A percentile compares a stretch with the other conserved stretches of the same genome.
phyloP scores from a whole-genome alignment of 805 yeast species.

The Lipomyces starkeyi region DNA sequence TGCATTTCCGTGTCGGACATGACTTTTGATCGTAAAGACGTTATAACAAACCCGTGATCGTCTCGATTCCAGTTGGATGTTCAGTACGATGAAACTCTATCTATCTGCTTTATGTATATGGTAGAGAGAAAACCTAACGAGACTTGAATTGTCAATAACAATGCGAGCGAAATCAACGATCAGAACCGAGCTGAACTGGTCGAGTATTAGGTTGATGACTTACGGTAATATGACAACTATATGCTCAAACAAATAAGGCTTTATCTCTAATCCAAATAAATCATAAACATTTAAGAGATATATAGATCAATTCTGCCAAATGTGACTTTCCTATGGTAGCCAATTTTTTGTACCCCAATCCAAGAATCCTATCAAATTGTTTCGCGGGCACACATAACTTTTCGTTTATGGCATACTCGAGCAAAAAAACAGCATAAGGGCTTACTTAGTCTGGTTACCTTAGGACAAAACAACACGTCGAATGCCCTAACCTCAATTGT shows the following conservation, averaged over 20 bases:
- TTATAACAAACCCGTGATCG: background rate
- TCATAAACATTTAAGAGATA: background rate
- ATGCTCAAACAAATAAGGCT: background rate
- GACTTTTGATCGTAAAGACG: background rate
- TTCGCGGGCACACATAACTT: too few species aligned
- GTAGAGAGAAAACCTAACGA: background rate
- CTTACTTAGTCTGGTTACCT: too few species aligned
- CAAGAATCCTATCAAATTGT: too few species aligned
- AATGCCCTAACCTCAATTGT: background rate
- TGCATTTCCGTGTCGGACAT: slow-evolving; percentile 9
- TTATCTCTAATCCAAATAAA: background rate
- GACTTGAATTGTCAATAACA: background rate
- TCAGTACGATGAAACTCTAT: background rate
- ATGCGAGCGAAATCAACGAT: background rate
- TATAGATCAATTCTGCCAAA: background rate
- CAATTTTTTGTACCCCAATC: too few species aligned
- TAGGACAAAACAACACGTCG: too few species aligned
- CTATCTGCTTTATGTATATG: background rate
- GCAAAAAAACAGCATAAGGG: too few species aligned
- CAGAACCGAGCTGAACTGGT: background rate
- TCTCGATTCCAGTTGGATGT: background rate
- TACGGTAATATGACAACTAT: background rate
- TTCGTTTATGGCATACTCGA: too few species aligned
- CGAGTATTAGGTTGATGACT: background rate
- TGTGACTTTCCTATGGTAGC: too few species aligned